phyloP scores from a whole-genome alignment of 768 basidiomycete species.

The Mycena vitilis region DNA sequence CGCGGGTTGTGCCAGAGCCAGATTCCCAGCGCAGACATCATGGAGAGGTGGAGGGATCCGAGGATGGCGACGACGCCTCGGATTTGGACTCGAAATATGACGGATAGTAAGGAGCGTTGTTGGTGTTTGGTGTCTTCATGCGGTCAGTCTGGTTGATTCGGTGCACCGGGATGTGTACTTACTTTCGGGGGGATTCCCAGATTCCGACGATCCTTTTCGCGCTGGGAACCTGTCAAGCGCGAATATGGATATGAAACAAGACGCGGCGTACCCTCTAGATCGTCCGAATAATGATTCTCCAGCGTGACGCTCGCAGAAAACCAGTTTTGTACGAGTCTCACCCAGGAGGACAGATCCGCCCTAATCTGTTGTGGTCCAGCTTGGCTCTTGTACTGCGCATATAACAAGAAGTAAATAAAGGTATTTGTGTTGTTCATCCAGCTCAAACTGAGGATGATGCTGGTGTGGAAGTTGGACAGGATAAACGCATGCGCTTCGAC shows the following conservation, averaged over 20 bases:
- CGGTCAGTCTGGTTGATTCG: background rate
- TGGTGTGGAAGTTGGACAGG: constrained; percentile 2
- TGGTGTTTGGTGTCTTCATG: background rate
- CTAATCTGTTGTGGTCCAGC: background rate
- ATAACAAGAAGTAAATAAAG: background rate
- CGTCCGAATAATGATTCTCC: background rate
- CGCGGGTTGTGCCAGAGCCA: background rate
- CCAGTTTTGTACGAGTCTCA: background rate
- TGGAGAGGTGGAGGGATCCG: background rate
- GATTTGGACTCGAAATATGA: background rate
- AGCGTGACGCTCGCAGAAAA: background rate
- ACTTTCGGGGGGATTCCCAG: too few relatives aligned
- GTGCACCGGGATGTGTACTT: too few relatives aligned
- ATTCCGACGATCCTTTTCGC: too few relatives aligned
- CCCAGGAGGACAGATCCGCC: background rate
- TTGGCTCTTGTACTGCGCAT: constrained; percentile 11
- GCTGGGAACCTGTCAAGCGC: too few relatives aligned
- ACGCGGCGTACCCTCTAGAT: too few relatives aligned
- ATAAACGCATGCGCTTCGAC: background rate
- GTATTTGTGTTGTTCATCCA: background rate
- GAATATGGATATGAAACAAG: too few relatives aligned
- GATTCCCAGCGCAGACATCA: background rate
- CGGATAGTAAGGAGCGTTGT: too few relatives aligned
- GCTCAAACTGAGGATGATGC: constrained; percentile 3
- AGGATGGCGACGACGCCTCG: background rate